Evolutionary conservation across 2,329 filamentous ascomycete species (phyloP), one percentile per base, ranked within the genome.

Genomic region (Neodidymelliopsis sp.): DNA sequence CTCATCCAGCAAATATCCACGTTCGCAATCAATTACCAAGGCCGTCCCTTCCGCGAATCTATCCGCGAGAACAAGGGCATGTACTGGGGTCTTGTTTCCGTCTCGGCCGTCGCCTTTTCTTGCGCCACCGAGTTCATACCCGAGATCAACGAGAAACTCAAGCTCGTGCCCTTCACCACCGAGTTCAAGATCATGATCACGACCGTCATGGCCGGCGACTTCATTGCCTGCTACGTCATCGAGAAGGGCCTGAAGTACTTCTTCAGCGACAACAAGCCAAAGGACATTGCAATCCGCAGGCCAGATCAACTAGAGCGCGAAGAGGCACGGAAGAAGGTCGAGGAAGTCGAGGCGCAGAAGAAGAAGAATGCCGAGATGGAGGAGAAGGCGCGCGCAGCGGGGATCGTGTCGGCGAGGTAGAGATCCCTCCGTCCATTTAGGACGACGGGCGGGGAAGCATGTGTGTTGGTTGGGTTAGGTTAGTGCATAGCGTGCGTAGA

Each of bases 21-120:
- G 3, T 99, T 99, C 67, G 92, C 94, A 53, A 96, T 99, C 80
- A 99, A 99, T 80, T 99, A 99, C 79, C 94, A 99, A 75, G 94
- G 94, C 50, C 89, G 94, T 8, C 94, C 94, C 10, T 99, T 99
- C 88, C 90, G 94, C 52, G 94, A 99, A 77, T 89, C 89, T 16
- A 91, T 99, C 59, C 87, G 89, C 4, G 94, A 97, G 77, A 99
- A 99, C 80, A 89, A 86, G 74, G 91, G 90, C 72, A 99, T 99
- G 94, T 99, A 94, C 79, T 99, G 89, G 81, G 94, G 94, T 51
- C 91, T 99, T 46, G 79, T 99, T 29, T 88, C 89, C 57, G 93
- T 97, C 12, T 90, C 91, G 0, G 91, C 81, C 30, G 89, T 99
- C 22, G 93, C 94, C 5, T 97, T 99, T 74, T 87, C 88, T 35